Conservation (phyloP, 306 rosid species). For the Morella rubra region DNA sequence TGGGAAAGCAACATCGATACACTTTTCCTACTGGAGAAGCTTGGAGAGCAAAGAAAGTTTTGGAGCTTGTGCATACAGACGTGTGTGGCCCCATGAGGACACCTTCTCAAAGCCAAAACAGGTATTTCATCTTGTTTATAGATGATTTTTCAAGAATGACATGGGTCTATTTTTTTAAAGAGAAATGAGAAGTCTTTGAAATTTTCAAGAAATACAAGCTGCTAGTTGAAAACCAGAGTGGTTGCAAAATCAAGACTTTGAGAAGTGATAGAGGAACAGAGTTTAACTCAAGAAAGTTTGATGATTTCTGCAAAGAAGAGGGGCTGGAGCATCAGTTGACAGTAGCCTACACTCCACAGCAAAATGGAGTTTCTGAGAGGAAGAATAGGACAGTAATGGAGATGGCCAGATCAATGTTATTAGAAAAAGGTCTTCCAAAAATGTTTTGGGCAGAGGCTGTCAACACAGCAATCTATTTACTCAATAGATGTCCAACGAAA, state of each 20-base stretch:
- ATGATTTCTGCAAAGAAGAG: conserved; percentile 1
- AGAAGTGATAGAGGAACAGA: neutral
- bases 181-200: no score
- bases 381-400: conserved; percentile 5
- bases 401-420: neutral
- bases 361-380: conserved; percentile 10
- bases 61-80: neutral
- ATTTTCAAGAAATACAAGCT: neutral
- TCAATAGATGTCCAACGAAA: no score
- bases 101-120: no score
- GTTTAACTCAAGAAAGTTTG: neutral
- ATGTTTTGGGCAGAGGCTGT: conserved; percentile 4
- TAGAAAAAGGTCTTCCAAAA: neutral
- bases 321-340: neutral
- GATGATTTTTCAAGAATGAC: no score
- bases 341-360: neutral
- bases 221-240: conserved; percentile 1
- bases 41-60: neutral
- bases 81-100: no score
- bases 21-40: neutral
- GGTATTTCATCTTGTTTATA: no score
- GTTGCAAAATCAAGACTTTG: neutral
- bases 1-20: no score
- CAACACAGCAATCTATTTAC: neutral
- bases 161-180: no score